Evolutionary conservation across 1,139 yeast genomes (phyloP).

Genomic region (Hanseniaspora sp.): DNA sequence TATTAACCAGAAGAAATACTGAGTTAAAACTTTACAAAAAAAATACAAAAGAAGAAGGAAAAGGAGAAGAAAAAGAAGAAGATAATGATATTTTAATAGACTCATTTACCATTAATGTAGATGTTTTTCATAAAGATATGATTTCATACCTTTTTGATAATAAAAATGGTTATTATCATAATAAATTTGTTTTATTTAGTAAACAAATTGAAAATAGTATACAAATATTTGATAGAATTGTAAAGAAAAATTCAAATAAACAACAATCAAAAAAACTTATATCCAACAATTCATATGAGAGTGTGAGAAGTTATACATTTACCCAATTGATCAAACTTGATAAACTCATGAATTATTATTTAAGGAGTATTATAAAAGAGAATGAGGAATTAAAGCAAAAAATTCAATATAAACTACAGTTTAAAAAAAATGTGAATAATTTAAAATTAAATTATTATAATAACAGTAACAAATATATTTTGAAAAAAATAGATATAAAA

Average conservation of each 20-base stretch:
- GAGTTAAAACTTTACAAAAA: background rate
- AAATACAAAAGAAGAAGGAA: background rate
- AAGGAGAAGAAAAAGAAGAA: background rate
- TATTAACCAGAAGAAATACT: background rate
- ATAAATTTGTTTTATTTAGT: background rate
- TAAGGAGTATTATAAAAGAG: background rate
- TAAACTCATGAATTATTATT: background rate
- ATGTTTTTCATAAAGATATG: background rate
- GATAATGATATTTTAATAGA: background rate
- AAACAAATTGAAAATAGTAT: background rate
- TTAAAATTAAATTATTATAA: background rate
- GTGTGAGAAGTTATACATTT: background rate
- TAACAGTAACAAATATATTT: background rate
- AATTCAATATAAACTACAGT: background rate
- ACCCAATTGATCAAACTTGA: background rate
- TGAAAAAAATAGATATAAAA: background rate
- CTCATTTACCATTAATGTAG: background rate
- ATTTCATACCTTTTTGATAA: background rate
- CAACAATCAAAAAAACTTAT: background rate
- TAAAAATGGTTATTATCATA: background rate
- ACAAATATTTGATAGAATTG: background rate
- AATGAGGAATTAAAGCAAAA: background rate
- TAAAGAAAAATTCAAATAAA: background rate
- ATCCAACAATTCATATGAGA: background rate
- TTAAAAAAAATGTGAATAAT: background rate